Percentiles rank a stretch among this genome's conserved stretches.
phyloP scores from a whole-genome alignment of 2,329 filamentous ascomycete species.

The Aspergillus sp. region DNA sequence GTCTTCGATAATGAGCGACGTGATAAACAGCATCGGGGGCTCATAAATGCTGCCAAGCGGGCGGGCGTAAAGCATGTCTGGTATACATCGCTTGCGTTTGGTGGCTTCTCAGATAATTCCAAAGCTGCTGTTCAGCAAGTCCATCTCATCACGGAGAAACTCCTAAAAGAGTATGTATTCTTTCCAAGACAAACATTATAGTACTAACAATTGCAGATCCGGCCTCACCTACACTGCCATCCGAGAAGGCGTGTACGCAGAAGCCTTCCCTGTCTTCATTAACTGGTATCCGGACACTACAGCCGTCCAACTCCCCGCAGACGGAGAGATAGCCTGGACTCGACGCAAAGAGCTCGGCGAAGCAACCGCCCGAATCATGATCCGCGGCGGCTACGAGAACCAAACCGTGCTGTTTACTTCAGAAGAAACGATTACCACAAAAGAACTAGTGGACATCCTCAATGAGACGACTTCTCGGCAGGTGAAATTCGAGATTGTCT shows the following conservation, averaged over 20 bases:
- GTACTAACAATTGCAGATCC: constrained; percentile 24
- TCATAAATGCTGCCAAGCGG: constrained; percentile 55
- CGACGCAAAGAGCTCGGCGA: constrained; percentile 56
- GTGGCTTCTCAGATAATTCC: constrained; percentile 40
- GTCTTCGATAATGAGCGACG: constrained; percentile 51
- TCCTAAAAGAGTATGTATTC: constrained; percentile 42
- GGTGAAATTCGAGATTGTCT: constrained; percentile 34
- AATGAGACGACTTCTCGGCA: constrained; percentile 36
- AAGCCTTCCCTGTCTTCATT: constrained; percentile 61
- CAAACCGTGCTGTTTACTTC: constrained; percentile 42
- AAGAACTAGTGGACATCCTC: constrained; percentile 40
- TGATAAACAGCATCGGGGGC: constrained; percentile 48
- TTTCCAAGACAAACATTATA: background rate
- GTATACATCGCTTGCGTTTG: constrained; percentile 63
- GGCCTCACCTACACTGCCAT: constrained; percentile 54
- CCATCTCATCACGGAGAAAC: constrained; percentile 58
- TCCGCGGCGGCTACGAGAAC: constrained; percentile 38
- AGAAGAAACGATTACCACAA: constrained; percentile 33
- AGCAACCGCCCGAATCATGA: constrained; percentile 53
- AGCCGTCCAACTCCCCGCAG: constrained; percentile 34
- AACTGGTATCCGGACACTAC: constrained; percentile 40
- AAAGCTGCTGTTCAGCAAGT: constrained; percentile 58
- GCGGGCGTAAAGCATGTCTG: constrained; percentile 56
- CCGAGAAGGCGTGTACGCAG: constrained; percentile 60
- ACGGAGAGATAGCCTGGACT: constrained; percentile 52